These are phyloP conservation scores for Lachnellula subtilissima DNA, from an alignment of 2,329 filamentous ascomycete species.

Conservation along the genomic window DNA sequence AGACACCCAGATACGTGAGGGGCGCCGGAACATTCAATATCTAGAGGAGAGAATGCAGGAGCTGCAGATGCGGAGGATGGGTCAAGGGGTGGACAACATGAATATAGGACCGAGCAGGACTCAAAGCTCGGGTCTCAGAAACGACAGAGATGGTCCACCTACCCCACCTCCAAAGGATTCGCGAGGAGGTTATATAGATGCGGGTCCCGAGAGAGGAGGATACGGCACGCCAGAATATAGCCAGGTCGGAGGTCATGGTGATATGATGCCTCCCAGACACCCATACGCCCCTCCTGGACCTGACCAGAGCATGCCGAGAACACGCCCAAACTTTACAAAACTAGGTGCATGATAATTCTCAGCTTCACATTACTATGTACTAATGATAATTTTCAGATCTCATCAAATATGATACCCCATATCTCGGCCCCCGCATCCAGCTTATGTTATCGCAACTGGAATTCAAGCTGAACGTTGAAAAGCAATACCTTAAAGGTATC, in stretches of 20 bases:
- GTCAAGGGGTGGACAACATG: slow-evolving; percentile 63
- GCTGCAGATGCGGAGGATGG: slow-evolving; percentile 75
- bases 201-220: slow-evolving; percentile 51
- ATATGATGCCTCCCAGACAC: slow-evolving; percentile 74
- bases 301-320: slow-evolving; percentile 62
- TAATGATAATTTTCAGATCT: slow-evolving; percentile 58
- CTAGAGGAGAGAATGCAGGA: slow-evolving; percentile 89
- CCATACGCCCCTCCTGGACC: slow-evolving; percentile 73
- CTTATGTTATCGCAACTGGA: slow-evolving; percentile 98
- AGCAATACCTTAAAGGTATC: slow-evolving; percentile 97
- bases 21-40: slow-evolving; percentile 88
- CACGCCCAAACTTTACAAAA: slow-evolving; percentile 89
- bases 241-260: slow-evolving; percentile 59
- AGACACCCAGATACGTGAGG: slow-evolving; percentile 91
- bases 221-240: slow-evolving; percentile 57
- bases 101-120: slow-evolving; percentile 46
- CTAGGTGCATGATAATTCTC: slow-evolving; percentile 60
- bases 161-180: slow-evolving; percentile 72
- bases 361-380: slow-evolving; percentile 6
- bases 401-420: slow-evolving; percentile 96
- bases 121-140: slow-evolving; percentile 42
- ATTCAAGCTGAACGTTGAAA: slow-evolving; percentile 98
- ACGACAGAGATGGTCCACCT: slow-evolving; percentile 46
- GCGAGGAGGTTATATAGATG: slow-evolving; percentile 41
- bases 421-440: slow-evolving; percentile 94